Base-by-base conservation (phyloP, 441 rosid species). In the Flueggea neowawraea region DNA sequence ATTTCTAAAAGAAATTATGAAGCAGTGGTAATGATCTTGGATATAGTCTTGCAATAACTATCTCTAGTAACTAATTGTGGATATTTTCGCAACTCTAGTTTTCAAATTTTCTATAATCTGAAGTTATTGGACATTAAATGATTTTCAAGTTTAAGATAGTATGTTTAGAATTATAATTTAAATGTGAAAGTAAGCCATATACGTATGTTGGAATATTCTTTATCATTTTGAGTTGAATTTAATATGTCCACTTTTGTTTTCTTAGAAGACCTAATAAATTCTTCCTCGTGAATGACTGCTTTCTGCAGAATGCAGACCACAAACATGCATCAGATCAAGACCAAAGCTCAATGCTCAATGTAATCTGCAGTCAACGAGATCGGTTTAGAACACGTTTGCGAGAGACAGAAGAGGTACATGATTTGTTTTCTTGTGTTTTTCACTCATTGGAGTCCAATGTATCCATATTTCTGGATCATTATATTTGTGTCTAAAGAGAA, bases 281-380 rank as follows among this genome's bases (percentile, higher is more conserved):
- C 33, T 17, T 31, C 1, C 68, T 57, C 22, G 41, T 51, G 6
- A 28, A 48, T 54, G 65, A 57, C 66, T 43, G 51, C 55, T 63
- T 72, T 65, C 41, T 73, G 68, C 79, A 90, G 97, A 81, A 80
- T 60, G 39, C 76, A 65, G 96, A 85, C 60, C 89, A 85, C 52
- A 90, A 84, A 67, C 96, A 87, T 58, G 79, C 75, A 69, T 79
- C 88, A 17, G 96, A 95, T 73, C 97, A 88, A 78, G 99, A 92
- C 71, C 98, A 92, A 74, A 88, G 83, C 75, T 95, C 97, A 62
- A 92, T 95, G 98, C 96, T 95, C 31, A 92, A 95, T 81, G 98
- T 95, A 69, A 95, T 92, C 66, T 90, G 96, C 83, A 92, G 86
- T 75, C 96, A 95, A 71, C 87, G 97, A 66, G 98, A 95, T 71